phyloP scores from a whole-genome alignment of 2,329 filamentous ascomycete genomes.

The Fusarium odoratissimum region DNA sequence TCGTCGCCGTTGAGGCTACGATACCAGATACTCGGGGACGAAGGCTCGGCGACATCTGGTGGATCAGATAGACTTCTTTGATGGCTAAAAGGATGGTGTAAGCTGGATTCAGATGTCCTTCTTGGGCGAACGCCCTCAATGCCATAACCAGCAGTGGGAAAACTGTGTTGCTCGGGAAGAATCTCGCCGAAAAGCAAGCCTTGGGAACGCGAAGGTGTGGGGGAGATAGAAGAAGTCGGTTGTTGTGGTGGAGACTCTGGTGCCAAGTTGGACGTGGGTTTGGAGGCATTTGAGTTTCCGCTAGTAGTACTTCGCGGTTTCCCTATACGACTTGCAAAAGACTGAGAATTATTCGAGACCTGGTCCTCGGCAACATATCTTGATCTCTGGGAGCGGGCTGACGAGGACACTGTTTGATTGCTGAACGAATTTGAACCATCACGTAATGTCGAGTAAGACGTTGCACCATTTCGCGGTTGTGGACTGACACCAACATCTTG shows the following conservation, averaged over 20 bases:
- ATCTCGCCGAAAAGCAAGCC: constrained; percentile 82
- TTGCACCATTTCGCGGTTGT: constrained; percentile 51
- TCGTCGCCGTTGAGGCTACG: constrained; percentile 50
- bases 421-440: constrained; percentile 44
- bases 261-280: constrained; percentile 50
- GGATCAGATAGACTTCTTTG: constrained; percentile 67
- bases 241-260: constrained; percentile 50
- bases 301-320: constrained; percentile 58
- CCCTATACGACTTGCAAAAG: constrained; percentile 69
- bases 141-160: constrained; percentile 68
- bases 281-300: constrained; percentile 51
- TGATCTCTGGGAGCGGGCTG: constrained; percentile 56
- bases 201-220: constrained; percentile 53
- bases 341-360: constrained; percentile 65
- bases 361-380: constrained; percentile 63
- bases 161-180: constrained; percentile 67
- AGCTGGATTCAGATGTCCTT: constrained; percentile 78
- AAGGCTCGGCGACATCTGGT: constrained; percentile 64
- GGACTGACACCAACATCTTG: constrained; percentile 50
- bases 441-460: constrained; percentile 57
- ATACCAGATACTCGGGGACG: constrained; percentile 77
- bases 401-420: constrained; percentile 36
- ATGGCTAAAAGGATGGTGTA: constrained; percentile 64
- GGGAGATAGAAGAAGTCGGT: constrained; percentile 47
- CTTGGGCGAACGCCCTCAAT: constrained; percentile 66